phyloP scores from a whole-genome alignment of 2,329 filamentous ascomycete species.

The Hypoxylon sp. region DNA sequence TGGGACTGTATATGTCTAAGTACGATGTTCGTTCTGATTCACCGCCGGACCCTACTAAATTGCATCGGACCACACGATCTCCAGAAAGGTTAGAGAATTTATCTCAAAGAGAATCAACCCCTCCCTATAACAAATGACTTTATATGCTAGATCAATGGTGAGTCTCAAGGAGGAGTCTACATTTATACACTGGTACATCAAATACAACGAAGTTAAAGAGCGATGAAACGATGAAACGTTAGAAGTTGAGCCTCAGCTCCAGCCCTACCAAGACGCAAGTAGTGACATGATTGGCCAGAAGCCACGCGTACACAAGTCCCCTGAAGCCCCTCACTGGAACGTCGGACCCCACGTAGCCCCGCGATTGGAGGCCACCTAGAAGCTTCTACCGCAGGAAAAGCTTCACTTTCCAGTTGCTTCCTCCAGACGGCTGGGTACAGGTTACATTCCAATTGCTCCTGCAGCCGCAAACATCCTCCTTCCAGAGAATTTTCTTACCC shows the following conservation, averaged over 20 bases:
- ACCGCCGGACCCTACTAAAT: too few relatives aligned
- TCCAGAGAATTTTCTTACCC: not conserved
- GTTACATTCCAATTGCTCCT: constrained; percentile 28
- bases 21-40: too few relatives aligned
- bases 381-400: constrained; percentile 40
- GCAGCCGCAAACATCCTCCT: constrained; percentile 20
- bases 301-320: not conserved
- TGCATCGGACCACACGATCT: too few relatives aligned
- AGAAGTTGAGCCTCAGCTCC: constrained; percentile 7
- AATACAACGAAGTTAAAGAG: not conserved
- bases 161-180: not conserved
- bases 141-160: too few relatives aligned
- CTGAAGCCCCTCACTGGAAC: constrained; percentile 7
- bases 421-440: constrained; percentile 13
- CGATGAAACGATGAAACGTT: constrained; percentile 4
- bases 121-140: too few relatives aligned
- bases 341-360: constrained; percentile 32
- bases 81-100: too few relatives aligned
- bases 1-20: too few relatives aligned
- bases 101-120: too few relatives aligned
- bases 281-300: constrained; percentile 17
- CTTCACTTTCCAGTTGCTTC: constrained; percentile 36
- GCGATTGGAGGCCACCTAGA: constrained; percentile 40
- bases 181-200: not conserved
- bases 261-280: constrained; percentile 10